Percentiles rank a stretch among this genome's conserved stretches.
Evolutionary conservation across 1,284 basidiomycete genomes (phyloP).

Genomic region (Microbotryum intermedium): DNA sequence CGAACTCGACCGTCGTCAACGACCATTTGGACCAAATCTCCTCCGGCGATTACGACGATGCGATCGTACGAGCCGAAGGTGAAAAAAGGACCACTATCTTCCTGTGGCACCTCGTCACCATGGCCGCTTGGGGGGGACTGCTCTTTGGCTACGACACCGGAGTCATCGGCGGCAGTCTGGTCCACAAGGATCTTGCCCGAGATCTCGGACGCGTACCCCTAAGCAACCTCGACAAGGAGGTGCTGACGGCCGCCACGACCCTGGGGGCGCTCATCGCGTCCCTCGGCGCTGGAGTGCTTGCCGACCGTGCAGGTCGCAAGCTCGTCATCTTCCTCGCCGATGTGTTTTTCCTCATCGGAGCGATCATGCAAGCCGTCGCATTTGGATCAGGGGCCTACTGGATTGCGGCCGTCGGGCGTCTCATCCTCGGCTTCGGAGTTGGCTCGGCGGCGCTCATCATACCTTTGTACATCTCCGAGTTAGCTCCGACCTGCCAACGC

Average conservation of each 20-base stretch:
- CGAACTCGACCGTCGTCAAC: too few relatives aligned
- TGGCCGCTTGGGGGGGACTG: slow-evolving; percentile 39
- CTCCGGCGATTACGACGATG: slow-evolving; percentile 42
- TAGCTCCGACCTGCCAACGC: slow-evolving; percentile 61
- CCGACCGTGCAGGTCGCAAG: slow-evolving; percentile 30
- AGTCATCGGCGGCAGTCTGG: slow-evolving; percentile 29
- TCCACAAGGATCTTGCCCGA: slow-evolving; percentile 21
- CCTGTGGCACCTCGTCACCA: slow-evolving; percentile 51
- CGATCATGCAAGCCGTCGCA: slow-evolving; percentile 53
- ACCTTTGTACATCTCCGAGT: slow-evolving; percentile 66
- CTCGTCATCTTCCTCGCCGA: slow-evolving; percentile 61
- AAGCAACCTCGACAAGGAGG: slow-evolving; percentile 22
- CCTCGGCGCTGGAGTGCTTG: slow-evolving; percentile 56
- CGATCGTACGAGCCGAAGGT: slow-evolving; percentile 53
- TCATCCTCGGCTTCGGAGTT: slow-evolving; percentile 56
- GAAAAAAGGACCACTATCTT: slow-evolving; percentile 62
- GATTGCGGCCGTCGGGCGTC: slow-evolving; percentile 64
- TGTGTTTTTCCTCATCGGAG: slow-evolving; percentile 64
- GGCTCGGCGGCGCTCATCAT: slow-evolving; percentile 33
- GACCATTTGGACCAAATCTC: neutral
- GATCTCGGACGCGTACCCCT: slow-evolving; percentile 18
- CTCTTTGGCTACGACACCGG: slow-evolving; percentile 30
- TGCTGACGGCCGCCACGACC: slow-evolving; percentile 61
- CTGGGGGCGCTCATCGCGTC: slow-evolving; percentile 68
- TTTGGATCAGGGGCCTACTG: slow-evolving; percentile 52